Conservation (phyloP, 768 basidiomycete genomes). For the Macrolepiota dolichaula region DNA sequence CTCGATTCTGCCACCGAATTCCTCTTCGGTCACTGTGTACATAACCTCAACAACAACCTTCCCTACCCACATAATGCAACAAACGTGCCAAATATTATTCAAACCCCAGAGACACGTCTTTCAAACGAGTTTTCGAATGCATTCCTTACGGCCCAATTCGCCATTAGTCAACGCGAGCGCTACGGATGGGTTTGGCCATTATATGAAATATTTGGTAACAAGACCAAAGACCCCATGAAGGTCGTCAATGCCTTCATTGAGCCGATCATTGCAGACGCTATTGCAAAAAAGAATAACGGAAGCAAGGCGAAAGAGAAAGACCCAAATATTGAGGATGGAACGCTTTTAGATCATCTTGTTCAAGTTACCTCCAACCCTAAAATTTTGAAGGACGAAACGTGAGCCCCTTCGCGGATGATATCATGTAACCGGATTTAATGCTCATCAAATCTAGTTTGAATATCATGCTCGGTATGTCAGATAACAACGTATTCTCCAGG, state of each 20-base stretch:
- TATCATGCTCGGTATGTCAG: slow-evolving; percentile 37
- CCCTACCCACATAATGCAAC: slow-evolving; percentile 47
- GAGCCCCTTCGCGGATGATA: slow-evolving; percentile 2
- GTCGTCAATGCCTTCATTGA: slow-evolving; percentile 50
- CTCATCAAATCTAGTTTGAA: slow-evolving; percentile 28
- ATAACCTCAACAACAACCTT: slow-evolving; percentile 47
- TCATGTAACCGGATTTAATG: not conserved
- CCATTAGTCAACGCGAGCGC: slow-evolving; percentile 39
- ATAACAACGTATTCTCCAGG: not conserved
- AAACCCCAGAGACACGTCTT: slow-evolving; percentile 21
- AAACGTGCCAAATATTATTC: slow-evolving; percentile 19
- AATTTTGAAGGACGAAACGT: slow-evolving; percentile 48
- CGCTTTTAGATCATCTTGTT: slow-evolving; percentile 56
- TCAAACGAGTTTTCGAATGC: slow-evolving; percentile 46
- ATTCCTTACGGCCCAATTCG: slow-evolving; percentile 44
- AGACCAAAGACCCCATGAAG: slow-evolving; percentile 45
- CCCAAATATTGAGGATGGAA: slow-evolving; percentile 33
- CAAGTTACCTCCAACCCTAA: slow-evolving; percentile 43
- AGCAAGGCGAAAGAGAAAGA: slow-evolving; percentile 23
- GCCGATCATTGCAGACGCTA: slow-evolving; percentile 47
- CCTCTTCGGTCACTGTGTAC: slow-evolving; percentile 57
- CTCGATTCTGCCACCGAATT: slow-evolving; percentile 67
- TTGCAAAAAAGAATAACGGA: slow-evolving; percentile 33
- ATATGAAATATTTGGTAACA: slow-evolving; percentile 45
- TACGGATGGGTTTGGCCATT: slow-evolving; percentile 53